Conservation (phyloP, 345 rosid species). For the Excoecaria agallocha region DNA sequence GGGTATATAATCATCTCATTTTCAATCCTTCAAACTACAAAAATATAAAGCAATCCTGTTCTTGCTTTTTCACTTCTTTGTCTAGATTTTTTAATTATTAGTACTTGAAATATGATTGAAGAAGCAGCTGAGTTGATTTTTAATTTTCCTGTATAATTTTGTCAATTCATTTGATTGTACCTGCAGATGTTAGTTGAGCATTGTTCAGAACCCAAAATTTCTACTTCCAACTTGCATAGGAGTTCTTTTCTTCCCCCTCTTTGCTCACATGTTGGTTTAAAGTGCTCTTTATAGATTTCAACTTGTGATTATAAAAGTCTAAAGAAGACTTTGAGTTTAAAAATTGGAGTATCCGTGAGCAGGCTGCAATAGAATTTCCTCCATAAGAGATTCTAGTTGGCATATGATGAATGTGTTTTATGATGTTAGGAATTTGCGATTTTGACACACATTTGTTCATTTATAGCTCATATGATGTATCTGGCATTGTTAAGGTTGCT, state of each 20-base stretch:
- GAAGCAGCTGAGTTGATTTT: background rate
- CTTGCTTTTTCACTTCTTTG: conserved; percentile 8
- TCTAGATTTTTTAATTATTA: background rate
- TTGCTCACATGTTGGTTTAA: too few species aligned
- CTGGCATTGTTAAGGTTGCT: conserved; percentile 44
- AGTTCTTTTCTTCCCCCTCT: background rate
- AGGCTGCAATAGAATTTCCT: background rate
- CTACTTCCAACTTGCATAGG: background rate
- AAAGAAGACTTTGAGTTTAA: too few species aligned
- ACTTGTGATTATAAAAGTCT: too few species aligned
- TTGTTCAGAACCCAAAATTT: background rate
- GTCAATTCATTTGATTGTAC: background rate
- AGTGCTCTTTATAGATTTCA: too few species aligned
- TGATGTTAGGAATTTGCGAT: too few species aligned
- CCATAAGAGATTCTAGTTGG: background rate
- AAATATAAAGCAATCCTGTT: background rate
- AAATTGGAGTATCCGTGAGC: background rate
- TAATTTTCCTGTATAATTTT: background rate
- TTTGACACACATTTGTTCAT: background rate
- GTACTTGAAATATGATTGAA: background rate
- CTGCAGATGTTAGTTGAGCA: background rate
- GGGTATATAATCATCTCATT: conserved; percentile 42
- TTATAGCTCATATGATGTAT: background rate
- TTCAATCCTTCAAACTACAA: background rate
- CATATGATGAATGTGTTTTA: background rate